Percentiles rank a stretch among this genome's conserved stretches.
These are phyloP conservation scores for Onygena corvina DNA, from an alignment of 2,329 filamentous ascomycete genomes.

Conservation along the genomic window DNA sequence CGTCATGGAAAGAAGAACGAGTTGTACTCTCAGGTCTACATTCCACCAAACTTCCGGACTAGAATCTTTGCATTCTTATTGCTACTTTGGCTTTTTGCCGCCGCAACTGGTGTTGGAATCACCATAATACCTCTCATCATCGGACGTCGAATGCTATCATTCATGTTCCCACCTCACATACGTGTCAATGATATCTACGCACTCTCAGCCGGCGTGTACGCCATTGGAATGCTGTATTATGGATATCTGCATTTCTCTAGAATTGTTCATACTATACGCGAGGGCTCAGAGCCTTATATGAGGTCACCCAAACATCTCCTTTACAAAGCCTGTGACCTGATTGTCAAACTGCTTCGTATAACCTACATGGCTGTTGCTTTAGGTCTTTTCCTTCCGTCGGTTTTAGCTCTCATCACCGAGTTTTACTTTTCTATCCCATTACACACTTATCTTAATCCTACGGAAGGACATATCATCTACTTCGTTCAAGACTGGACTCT, in stretches of 20 bases:
- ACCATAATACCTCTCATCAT: constrained; percentile 80
- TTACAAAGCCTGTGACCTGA: constrained; percentile 22
- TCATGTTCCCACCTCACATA: constrained; percentile 57
- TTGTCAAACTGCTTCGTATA: constrained; percentile 40
- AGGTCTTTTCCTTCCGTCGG: constrained; percentile 64
- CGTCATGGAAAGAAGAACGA: constrained; percentile 49
- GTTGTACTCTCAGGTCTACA: constrained; percentile 60
- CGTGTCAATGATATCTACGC: constrained; percentile 92
- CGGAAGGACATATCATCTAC: constrained; percentile 46
- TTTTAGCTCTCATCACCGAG: constrained; percentile 70
- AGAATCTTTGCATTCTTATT: constrained; percentile 78
- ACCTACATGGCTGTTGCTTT: constrained; percentile 66
- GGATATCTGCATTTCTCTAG: constrained; percentile 24
- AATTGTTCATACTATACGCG: constrained; percentile 9
- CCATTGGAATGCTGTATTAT: constrained; percentile 59
- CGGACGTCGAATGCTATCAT: constrained; percentile 65
- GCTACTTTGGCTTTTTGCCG: constrained; percentile 86
- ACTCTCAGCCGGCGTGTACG: constrained; percentile 79
- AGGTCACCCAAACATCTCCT: constrained; percentile 24
- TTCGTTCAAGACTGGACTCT: constrained; percentile 91
- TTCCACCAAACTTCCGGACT: constrained; percentile 71
- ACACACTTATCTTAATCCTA: constrained; percentile 55
- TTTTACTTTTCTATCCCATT: constrained; percentile 79
- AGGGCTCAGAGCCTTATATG: constrained; percentile 18
- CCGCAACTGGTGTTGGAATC: constrained; percentile 68